A percentile compares a stretch with the other conserved stretches of the same genome.
Evolutionary conservation across 164 flowering plant genomes (phyloP).

Genomic region (Magnolia officinalis): DNA sequence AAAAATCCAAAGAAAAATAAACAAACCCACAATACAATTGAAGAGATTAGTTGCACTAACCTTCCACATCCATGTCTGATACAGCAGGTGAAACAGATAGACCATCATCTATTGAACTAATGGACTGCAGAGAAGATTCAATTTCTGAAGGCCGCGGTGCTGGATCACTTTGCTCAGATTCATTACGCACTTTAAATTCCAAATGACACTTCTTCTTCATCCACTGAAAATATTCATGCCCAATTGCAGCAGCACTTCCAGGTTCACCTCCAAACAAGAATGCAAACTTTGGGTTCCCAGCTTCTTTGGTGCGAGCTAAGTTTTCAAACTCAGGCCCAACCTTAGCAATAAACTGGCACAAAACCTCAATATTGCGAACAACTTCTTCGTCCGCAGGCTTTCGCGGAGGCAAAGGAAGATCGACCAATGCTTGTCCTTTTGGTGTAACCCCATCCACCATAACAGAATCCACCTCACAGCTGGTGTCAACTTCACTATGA

Average conservation of each 20-base stretch:
- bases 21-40: neutral
- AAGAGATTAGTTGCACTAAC: constrained; percentile 33
- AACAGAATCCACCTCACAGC: constrained; percentile 9
- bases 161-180: constrained; percentile 14
- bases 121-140: constrained; percentile 14
- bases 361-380: constrained; percentile 37
- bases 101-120: constrained; percentile 17
- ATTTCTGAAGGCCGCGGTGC: constrained; percentile 14
- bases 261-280: constrained; percentile 59
- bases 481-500: constrained; percentile 14
- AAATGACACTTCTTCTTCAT: constrained; percentile 35
- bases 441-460: constrained; percentile 14
- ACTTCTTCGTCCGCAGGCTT: constrained; percentile 37
- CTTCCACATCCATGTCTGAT: constrained; percentile 98
- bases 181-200: constrained; percentile 14
- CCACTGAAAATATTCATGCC: constrained; percentile 50
- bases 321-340: constrained; percentile 48
- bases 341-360: constrained; percentile 48
- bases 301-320: constrained; percentile 31
- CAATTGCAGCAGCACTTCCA: constrained; percentile 54
- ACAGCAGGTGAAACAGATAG: constrained; percentile 38
- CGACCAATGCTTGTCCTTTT: constrained; percentile 6
- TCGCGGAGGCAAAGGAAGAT: constrained; percentile 37
- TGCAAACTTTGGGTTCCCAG: constrained; percentile 40
- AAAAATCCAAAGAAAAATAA: neutral